Evolutionary conservation across 2,329 filamentous ascomycete species (phyloP).

Genomic region (Cylindrodendrum hubeiense): DNA sequence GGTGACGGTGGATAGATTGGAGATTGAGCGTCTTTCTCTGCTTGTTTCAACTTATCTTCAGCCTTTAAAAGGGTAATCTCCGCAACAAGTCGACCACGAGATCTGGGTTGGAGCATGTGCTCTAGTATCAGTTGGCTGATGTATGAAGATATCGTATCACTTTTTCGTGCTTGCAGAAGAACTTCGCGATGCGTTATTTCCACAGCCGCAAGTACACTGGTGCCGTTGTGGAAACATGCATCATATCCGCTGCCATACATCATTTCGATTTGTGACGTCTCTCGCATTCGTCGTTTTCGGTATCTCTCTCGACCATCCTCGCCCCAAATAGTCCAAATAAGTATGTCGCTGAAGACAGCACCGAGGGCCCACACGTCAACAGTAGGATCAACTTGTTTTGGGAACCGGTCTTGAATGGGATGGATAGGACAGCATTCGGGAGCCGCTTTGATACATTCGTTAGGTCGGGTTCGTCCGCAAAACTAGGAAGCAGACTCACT

Average conservation of each 20-base stretch:
- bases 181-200: background rate
- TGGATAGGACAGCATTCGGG: conserved; percentile 5
- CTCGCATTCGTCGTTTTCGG: background rate
- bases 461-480: background rate
- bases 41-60: no score
- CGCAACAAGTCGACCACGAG: no score
- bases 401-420: background rate
- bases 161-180: background rate
- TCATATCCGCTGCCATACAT: background rate
- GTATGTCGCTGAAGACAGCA: conserved; percentile 25
- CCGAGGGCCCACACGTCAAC: conserved; percentile 26
- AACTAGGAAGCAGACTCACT: conserved; percentile 2
- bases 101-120: conserved; percentile 10
- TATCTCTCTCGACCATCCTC: conserved; percentile 10
- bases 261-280: background rate
- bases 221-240: conserved; percentile 22
- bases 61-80: no score
- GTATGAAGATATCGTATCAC: background rate
- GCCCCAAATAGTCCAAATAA: conserved; percentile 25
- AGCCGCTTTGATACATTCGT: conserved; percentile 4
- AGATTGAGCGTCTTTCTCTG: no score
- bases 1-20: no score
- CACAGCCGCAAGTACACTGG: background rate
- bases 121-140: conserved; percentile 3
- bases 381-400: background rate